A percentile compares a stretch with the other conserved stretches of the same genome.
Conservation (phyloP, 352 stramenopile genomes). For the Globisporangium rhizosaccharum region DNA sequence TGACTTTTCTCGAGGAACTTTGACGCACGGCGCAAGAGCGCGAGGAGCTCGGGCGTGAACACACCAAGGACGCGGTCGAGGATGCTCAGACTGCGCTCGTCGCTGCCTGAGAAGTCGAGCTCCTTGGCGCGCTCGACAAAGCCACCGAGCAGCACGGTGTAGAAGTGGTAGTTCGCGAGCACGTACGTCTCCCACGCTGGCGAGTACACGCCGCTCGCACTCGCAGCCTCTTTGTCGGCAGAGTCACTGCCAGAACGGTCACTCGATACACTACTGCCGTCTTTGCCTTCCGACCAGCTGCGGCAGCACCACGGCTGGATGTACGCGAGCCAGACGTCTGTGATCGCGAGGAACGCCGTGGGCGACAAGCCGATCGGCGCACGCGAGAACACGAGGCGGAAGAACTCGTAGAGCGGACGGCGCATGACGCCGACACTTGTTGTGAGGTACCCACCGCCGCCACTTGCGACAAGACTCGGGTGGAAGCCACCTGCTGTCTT, state of each 20-base stretch:
- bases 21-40: slow-evolving; percentile 50
- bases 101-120: slow-evolving; percentile 64
- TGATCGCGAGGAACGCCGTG: slow-evolving; percentile 76
- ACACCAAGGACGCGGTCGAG: slow-evolving; percentile 69
- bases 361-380: slow-evolving; percentile 71
- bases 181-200: slow-evolving; percentile 72
- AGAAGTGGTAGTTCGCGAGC: slow-evolving; percentile 87
- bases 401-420: slow-evolving; percentile 77
- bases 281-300: slow-evolving; percentile 42
- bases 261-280: slow-evolving; percentile 2
- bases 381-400: slow-evolving; percentile 78
- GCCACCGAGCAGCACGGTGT: slow-evolving; percentile 70
- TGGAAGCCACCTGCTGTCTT: slow-evolving; percentile 9
- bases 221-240: slow-evolving; percentile 2
- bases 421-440: slow-evolving; percentile 67
- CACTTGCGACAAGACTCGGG: slow-evolving; percentile 25
- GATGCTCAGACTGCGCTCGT: slow-evolving; percentile 57
- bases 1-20: slow-evolving; percentile 64
- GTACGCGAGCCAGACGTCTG: slow-evolving; percentile 84
- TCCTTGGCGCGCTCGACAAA: slow-evolving; percentile 83
- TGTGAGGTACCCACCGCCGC: slow-evolving; percentile 60
- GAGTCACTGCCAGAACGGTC: too few species aligned
- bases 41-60: slow-evolving; percentile 62
- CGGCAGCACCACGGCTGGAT: slow-evolving; percentile 81
- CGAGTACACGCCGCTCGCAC: slow-evolving; percentile 31